These are phyloP conservation scores for Trypanosoma boissoni DNA, from an alignment of 208 protist species.

Conservation along the genomic window DNA sequence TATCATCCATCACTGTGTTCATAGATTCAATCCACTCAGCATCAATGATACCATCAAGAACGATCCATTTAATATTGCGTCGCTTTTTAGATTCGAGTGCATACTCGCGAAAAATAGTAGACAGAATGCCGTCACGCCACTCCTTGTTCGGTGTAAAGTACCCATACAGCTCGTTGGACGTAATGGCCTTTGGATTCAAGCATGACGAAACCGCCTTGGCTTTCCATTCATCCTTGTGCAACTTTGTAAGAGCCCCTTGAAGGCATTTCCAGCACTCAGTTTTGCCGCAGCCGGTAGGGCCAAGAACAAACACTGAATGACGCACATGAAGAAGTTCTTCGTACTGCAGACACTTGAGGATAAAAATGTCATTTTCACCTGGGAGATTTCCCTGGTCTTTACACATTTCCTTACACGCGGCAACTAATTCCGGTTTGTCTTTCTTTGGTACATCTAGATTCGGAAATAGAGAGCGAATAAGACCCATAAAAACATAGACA, in stretches of 20 bases:
- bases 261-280: constrained; percentile 96
- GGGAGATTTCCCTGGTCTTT: constrained; percentile 90
- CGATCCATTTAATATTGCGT: constrained; percentile 96
- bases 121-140: constrained; percentile 96
- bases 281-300: constrained; percentile 95
- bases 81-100: constrained; percentile 94
- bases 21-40: constrained; percentile 99
- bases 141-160: constrained; percentile 97
- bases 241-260: constrained; percentile 88
- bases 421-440: constrained; percentile 90
- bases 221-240: constrained; percentile 91
- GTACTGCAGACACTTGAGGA: constrained; percentile 98
- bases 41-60: constrained; percentile 98
- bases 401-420: constrained; percentile 90
- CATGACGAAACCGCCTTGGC: constrained; percentile 89
- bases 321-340: constrained; percentile 98
- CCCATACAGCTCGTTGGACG: constrained; percentile 98
- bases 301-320: constrained; percentile 98
- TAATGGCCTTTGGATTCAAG: constrained; percentile 98
- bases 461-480: constrained; percentile 98
- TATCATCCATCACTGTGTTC: constrained; percentile 99
- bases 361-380: constrained; percentile 97
- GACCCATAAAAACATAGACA: constrained; percentile 96
- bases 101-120: constrained; percentile 95
- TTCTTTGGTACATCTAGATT: constrained; percentile 95